Conservation (phyloP, 495 filamentous ascomycete genomes). For the Oidiodendron maius region DNA sequence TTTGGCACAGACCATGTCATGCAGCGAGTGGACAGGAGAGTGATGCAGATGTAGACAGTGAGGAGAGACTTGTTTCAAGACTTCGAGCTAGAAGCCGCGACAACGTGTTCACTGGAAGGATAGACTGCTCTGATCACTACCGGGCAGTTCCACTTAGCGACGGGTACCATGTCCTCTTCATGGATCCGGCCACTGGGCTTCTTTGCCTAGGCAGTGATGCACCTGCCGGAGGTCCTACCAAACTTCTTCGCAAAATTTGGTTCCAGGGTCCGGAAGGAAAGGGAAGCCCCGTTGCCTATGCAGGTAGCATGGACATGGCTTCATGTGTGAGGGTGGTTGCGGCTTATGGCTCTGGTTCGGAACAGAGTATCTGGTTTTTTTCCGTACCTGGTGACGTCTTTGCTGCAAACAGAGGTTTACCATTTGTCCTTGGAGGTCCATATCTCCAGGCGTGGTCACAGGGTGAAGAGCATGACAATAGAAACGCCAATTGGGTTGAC, state of each 20-base stretch:
- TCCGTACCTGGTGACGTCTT: constrained; percentile 59
- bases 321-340: constrained; percentile 60
- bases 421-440: background rate
- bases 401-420: constrained; percentile 20
- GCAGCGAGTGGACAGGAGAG: background rate
- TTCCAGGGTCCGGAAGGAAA: constrained; percentile 30
- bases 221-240: constrained; percentile 38
- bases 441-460: background rate
- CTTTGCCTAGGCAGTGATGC: constrained; percentile 65
- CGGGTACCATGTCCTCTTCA: constrained; percentile 64
- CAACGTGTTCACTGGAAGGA: constrained; percentile 5
- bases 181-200: constrained; percentile 51
- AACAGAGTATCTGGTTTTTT: constrained; percentile 49
- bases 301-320: constrained; percentile 50
- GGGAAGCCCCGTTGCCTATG: constrained; percentile 43
- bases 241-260: constrained; percentile 37
- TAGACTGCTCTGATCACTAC: constrained; percentile 51
- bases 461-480: background rate
- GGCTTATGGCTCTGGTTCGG: constrained; percentile 37
- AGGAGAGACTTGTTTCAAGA: background rate
- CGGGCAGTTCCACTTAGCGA: constrained; percentile 64
- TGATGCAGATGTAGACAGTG: background rate
- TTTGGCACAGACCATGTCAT: constrained; percentile 13
- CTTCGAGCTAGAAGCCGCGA: background rate
- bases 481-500: constrained; percentile 14